Base-by-base conservation (phyloP, 75 land plant species). In the Adiantum capillusveneris region DNA sequence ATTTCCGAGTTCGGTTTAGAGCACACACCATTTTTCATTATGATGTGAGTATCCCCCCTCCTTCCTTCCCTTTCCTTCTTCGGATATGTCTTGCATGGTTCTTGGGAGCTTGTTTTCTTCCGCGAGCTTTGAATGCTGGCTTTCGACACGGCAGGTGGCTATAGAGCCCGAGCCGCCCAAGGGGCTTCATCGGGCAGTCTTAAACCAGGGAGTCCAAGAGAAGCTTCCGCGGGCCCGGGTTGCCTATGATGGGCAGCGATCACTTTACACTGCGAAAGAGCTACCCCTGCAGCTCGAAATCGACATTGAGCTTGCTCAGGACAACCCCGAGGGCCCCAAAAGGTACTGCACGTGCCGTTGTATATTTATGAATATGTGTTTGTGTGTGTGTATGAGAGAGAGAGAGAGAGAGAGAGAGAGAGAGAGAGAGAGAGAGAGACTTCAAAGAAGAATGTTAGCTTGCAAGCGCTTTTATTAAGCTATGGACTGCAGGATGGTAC, bases 201-300 rank as follows among this genome's bases (percentile, higher is more conserved):
- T 66, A 6, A 24, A 0, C 20, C 30, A 41, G 5, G 20, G 36
- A 22, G 39, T 58, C 6, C 22, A 6, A 0, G 59, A 58, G 0
- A 25, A n/a, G 12, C 21, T 58, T 21, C 25, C 19, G 0, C 20
- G 57, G 22, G 28, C 48, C 1, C 9, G 17, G 26, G 50, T 64
- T 30, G 68, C 56, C 1, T 66, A 57, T 44, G 68, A 66, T 18
- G 68, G 68, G 3, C 60, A 66, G 11, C 59, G 57, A 27, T 24
- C 64, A 18, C 20, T 66, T 0, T 66, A 57, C 36, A 57, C 65
- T 21, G 65, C 68, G 12, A 44, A 44, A 31, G 28, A 26, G 52
- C 36, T 66, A 3, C 42, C 19, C 34, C 2, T 13, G 19, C 14
- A 28, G 2, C 24, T 58, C 11, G 68, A 66, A 31, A 21, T 66